Evolutionary conservation across 257 asterid species (phyloP).

Genomic region (Nicotiana benthamiana): DNA sequence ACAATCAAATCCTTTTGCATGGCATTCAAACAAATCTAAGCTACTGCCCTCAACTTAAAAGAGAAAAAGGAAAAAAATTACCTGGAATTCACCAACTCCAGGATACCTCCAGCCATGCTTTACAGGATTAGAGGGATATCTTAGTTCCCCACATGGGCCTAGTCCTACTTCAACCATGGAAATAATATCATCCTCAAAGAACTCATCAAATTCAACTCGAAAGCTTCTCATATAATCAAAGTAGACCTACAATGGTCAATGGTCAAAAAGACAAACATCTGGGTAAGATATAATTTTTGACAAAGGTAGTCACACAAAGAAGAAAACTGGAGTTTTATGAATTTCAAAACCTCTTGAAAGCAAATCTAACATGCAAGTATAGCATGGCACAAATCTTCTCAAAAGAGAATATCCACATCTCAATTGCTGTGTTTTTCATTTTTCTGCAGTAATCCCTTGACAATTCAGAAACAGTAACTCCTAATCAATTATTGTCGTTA

Average conservation of each 20-base stretch:
- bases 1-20: neutral
- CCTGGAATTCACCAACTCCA: slow-evolving; percentile 89
- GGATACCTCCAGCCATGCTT: slow-evolving; percentile 74
- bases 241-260: slow-evolving; percentile 43
- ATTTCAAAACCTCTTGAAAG: neutral
- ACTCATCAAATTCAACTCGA: slow-evolving; percentile 67
- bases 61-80: slow-evolving; percentile 9
- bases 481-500: neutral
- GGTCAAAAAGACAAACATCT: neutral
- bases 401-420: neutral
- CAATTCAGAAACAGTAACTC: neutral
- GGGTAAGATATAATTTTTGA: neutral
- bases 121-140: slow-evolving; percentile 76
- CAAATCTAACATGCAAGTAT: neutral
- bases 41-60: neutral
- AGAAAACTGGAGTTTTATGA: neutral
- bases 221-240: slow-evolving; percentile 83
- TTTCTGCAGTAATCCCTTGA: neutral
- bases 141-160: slow-evolving; percentile 79
- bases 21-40: neutral
- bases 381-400: neutral
- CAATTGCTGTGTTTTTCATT: neutral
- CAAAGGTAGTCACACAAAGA: neutral
- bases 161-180: slow-evolving; percentile 77
- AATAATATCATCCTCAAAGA: slow-evolving; percentile 41